These are phyloP conservation scores for Beauveria rudraprayagi DNA, from an alignment of 2,329 filamentous ascomycete genomes.

Conservation along the genomic window DNA sequence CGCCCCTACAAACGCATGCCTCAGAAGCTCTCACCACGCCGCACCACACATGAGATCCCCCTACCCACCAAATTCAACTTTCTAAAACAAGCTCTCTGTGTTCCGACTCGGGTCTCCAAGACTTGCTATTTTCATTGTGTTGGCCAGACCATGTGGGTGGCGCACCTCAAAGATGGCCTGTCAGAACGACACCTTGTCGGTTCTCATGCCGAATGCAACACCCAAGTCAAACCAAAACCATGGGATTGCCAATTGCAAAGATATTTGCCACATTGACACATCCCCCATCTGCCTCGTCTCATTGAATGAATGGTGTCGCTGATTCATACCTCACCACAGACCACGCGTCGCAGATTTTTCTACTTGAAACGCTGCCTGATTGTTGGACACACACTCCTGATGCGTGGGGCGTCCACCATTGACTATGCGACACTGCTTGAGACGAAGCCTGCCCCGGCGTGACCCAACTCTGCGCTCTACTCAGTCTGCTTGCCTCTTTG, in stretches of 20 bases:
- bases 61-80: background rate
- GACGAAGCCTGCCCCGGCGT: background rate
- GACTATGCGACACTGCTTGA: slow-evolving; percentile 5
- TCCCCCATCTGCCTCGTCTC: background rate
- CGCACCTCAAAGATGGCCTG: no score
- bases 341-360: slow-evolving; percentile 7
- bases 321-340: background rate
- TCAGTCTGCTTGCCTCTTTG: background rate
- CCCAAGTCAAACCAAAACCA: background rate
- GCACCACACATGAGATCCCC: background rate
- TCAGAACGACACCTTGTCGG: background rate
- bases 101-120: background rate
- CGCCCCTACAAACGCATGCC: slow-evolving; percentile 3
- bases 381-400: background rate
- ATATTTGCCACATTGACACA: background rate
- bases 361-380: slow-evolving; percentile 9
- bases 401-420: slow-evolving; percentile 4
- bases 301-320: background rate
- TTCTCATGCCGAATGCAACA: background rate
- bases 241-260: background rate
- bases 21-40: slow-evolving; percentile 6
- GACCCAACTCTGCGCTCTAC: background rate
- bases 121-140: background rate
- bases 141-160: no score
- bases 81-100: background rate